These are phyloP conservation scores for Amanita muscaria DNA, from an alignment of 768 basidiomycete genomes.

Conservation along the genomic window DNA sequence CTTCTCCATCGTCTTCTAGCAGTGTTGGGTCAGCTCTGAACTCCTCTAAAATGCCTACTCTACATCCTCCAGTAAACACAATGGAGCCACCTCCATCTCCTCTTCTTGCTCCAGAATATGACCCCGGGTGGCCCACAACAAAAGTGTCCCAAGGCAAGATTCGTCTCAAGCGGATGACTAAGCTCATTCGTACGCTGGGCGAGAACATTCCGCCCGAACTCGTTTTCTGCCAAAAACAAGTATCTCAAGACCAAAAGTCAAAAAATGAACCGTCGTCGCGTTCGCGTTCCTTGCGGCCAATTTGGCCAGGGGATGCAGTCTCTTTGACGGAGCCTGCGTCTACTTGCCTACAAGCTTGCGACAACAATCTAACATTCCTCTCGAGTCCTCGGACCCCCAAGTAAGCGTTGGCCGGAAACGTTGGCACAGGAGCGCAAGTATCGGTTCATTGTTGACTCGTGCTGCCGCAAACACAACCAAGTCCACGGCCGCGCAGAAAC, in stretches of 20 bases:
- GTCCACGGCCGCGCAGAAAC: too few relatives aligned
- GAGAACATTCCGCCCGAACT: constrained; percentile 44
- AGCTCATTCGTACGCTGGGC: constrained; percentile 43
- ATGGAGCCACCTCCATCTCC: background rate
- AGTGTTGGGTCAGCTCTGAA: background rate
- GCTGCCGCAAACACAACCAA: too few relatives aligned
- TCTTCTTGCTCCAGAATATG: background rate
- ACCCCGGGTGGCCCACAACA: background rate
- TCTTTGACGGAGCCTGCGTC: too few relatives aligned
- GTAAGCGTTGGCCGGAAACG: too few relatives aligned
- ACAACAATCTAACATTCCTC: too few relatives aligned
- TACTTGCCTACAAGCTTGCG: too few relatives aligned
- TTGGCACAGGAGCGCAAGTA: too few relatives aligned
- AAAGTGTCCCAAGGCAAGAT: background rate
- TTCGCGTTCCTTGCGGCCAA: too few relatives aligned
- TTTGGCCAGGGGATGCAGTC: too few relatives aligned
- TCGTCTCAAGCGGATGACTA: constrained; percentile 34
- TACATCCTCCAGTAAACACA: background rate
- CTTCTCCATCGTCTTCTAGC: background rate
- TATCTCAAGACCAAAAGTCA: background rate
- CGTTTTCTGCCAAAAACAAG: constrained; percentile 19
- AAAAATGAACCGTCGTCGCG: background rate
- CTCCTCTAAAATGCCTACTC: background rate
- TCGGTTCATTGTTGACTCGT: too few relatives aligned
- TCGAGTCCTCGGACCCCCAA: too few relatives aligned